Conservation (phyloP, 768 basidiomycete genomes). For the Plicaturopsis crispa region DNA sequence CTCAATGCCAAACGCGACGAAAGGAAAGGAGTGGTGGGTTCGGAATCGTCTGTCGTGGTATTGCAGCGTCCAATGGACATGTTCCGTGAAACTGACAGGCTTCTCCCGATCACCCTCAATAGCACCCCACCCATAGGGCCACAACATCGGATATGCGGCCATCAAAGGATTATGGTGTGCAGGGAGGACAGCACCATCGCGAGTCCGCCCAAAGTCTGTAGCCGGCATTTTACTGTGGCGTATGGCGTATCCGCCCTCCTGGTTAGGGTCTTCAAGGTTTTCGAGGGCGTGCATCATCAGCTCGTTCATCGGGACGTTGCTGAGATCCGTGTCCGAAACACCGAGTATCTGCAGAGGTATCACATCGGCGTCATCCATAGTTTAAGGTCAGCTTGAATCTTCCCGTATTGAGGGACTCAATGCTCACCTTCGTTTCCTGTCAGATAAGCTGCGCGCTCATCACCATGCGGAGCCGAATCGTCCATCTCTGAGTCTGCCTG, state of each 20-base stretch:
- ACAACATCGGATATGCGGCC: conserved; percentile 22
- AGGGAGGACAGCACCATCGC: too few relatives aligned
- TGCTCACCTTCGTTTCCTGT: too few relatives aligned
- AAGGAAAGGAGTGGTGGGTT: conserved; percentile 21
- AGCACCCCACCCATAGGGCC: conserved; percentile 28
- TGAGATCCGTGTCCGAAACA: conserved; percentile 13
- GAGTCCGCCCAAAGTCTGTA: conserved; percentile 11
- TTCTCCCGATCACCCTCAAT: conserved; percentile 16
- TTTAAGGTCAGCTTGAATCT: too few relatives aligned
- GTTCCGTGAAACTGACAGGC: conserved; percentile 14
- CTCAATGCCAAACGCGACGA: conserved; percentile 20
- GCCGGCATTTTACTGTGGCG: conserved; percentile 11
- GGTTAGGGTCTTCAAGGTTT: conserved; percentile 10
- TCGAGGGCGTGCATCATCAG: conserved; percentile 15
- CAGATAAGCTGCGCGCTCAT: too few relatives aligned
- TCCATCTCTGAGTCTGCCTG: too few relatives aligned
- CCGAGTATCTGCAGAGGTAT: conserved; percentile 19
- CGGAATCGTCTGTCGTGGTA: conserved; percentile 24
- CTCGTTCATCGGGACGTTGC: conserved; percentile 8
- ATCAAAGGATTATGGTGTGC: conserved; percentile 21
- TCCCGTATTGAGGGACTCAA: too few relatives aligned
- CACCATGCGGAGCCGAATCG: too few relatives aligned
- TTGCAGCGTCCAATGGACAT: conserved; percentile 19
- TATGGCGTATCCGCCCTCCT: conserved; percentile 17
- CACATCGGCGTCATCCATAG: conserved; percentile 10